These are phyloP conservation scores for Coprinellus aureogranulatus DNA, from an alignment of 768 basidiomycete species.

Conservation along the genomic window DNA sequence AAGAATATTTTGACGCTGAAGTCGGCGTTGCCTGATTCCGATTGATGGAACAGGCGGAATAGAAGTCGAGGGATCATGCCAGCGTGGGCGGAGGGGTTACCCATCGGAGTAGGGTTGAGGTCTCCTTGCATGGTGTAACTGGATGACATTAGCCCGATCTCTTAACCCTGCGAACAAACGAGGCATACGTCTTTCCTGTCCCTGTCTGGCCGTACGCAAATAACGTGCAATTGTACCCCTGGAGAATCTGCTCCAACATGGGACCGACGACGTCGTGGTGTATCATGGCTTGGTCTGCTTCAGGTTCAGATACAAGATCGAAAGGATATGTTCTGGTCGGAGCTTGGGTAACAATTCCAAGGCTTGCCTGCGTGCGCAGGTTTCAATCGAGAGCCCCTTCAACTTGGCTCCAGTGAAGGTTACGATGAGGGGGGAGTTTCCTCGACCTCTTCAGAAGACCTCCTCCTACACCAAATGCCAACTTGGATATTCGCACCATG, in stretches of 20 bases:
- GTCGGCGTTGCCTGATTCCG: slow-evolving; percentile 74
- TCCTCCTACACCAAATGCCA: slow-evolving; percentile 82
- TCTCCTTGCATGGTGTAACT: slow-evolving; percentile 99
- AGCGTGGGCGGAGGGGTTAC: slow-evolving; percentile 83
- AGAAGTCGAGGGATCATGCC: slow-evolving; percentile 96
- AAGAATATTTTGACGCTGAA: slow-evolving; percentile 93
- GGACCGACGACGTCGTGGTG: slow-evolving; percentile 92
- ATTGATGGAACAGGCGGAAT: slow-evolving; percentile 85
- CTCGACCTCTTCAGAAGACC: slow-evolving; percentile 81
- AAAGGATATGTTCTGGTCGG: slow-evolving; percentile 88
- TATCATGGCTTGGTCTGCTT: slow-evolving; percentile 91
- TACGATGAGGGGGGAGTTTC: slow-evolving; percentile 89
- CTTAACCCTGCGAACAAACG: neutral
- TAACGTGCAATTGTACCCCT: slow-evolving; percentile 95
- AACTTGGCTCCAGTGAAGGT: slow-evolving; percentile 72
- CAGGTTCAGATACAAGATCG: slow-evolving; percentile 93
- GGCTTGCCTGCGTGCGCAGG: slow-evolving; percentile 60
- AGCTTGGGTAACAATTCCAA: slow-evolving; percentile 73
- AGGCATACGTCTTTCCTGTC: slow-evolving; percentile 92
- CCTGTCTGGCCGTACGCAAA: slow-evolving; percentile 99
- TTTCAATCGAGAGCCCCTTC: slow-evolving; percentile 79
- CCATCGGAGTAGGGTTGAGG: slow-evolving; percentile 74
- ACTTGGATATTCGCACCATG: slow-evolving; percentile 92
- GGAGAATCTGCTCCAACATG: slow-evolving; percentile 89
- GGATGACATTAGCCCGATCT: slow-evolving; percentile 5